Evolutionary conservation across 2,329 filamentous ascomycete species (phyloP).

Genomic region (Apiospora kogelbergensis): DNA sequence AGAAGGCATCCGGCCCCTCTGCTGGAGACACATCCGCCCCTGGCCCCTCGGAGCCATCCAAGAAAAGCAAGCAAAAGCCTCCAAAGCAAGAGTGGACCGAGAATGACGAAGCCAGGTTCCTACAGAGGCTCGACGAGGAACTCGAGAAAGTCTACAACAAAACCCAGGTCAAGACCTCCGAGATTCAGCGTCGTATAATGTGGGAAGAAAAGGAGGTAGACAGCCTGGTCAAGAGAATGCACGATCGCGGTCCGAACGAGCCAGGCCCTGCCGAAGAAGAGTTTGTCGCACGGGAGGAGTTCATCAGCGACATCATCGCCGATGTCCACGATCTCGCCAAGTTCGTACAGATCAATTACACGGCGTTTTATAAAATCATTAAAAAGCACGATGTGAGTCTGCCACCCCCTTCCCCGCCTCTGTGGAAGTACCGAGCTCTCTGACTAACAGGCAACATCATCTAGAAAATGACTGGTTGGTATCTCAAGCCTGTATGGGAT

Average conservation of each 20-base stretch:
- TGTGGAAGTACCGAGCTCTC: background rate
- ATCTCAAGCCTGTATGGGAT: conserved; percentile 93
- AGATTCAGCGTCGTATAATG: conserved; percentile 92
- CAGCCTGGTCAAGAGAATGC: conserved; percentile 63
- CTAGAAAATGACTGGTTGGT: conserved; percentile 91
- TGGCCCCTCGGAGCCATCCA: conserved; percentile 27
- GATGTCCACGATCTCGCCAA: conserved; percentile 98
- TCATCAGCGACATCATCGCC: conserved; percentile 95
- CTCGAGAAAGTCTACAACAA: conserved; percentile 98
- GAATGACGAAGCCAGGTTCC: conserved; percentile 87
- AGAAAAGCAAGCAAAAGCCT: conserved; percentile 33
- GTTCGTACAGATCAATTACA: conserved; percentile 98
- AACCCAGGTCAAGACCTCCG: conserved; percentile 94
- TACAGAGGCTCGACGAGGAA: conserved; percentile 82
- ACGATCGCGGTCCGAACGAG: conserved; percentile 57
- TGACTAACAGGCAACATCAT: background rate
- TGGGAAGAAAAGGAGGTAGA: conserved; percentile 82
- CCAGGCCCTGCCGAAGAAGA: conserved; percentile 80
- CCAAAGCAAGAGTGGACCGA: conserved; percentile 74
- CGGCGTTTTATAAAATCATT: conserved; percentile 99
- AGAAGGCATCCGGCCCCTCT: conserved; percentile 61
- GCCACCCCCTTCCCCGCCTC: no score
- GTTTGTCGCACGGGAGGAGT: conserved; percentile 89
- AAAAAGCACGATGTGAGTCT: conserved; percentile 92
- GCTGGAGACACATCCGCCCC: conserved; percentile 38